Conservation (phyloP, 1,284 basidiomycete species). For the Dichomitus squalens region DNA sequence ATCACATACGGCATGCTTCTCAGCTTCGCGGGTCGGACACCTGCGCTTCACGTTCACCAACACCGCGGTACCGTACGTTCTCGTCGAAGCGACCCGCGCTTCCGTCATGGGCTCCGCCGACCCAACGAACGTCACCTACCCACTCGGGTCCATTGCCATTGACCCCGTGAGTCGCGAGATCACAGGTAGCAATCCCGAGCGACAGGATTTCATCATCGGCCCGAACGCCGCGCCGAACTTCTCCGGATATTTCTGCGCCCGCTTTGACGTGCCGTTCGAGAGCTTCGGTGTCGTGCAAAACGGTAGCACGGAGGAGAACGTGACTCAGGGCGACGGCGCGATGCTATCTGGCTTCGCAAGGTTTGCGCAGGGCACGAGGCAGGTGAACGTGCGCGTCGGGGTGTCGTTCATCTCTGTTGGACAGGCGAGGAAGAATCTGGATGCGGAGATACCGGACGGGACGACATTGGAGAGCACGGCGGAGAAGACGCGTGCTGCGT, state of each 20-base stretch:
- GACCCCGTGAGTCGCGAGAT: conserved; percentile 54
- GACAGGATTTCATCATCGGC: conserved; percentile 74
- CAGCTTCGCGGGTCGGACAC: conserved; percentile 80
- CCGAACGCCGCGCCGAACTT: conserved; percentile 55
- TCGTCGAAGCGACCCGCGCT: conserved; percentile 72
- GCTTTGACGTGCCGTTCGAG: conserved; percentile 58
- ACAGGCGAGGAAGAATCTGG: conserved; percentile 69
- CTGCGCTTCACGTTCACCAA: conserved; percentile 70
- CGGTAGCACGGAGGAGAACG: conserved; percentile 38
- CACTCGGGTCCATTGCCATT: conserved; percentile 59
- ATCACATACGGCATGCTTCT: conserved; percentile 1
- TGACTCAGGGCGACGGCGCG: conserved; percentile 38
- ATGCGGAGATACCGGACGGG: conserved; percentile 64
- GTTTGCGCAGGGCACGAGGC: conserved; percentile 43
- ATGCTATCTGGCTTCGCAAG: conserved; percentile 60
- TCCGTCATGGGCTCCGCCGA: conserved; percentile 62
- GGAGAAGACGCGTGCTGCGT: conserved; percentile 54
- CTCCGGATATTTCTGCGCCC: conserved; percentile 78
- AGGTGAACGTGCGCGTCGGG: conserved; percentile 67
- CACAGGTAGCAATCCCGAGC: conserved; percentile 71
- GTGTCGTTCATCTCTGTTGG: conserved; percentile 80
- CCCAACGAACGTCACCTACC: conserved; percentile 62
- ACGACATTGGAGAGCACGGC: conserved; percentile 66
- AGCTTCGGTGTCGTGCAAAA: conserved; percentile 55
- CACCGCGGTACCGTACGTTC: conserved; percentile 55